Evolutionary conservation across 805 yeast species (phyloP).

Genomic region (Yarrowia divulgata): DNA sequence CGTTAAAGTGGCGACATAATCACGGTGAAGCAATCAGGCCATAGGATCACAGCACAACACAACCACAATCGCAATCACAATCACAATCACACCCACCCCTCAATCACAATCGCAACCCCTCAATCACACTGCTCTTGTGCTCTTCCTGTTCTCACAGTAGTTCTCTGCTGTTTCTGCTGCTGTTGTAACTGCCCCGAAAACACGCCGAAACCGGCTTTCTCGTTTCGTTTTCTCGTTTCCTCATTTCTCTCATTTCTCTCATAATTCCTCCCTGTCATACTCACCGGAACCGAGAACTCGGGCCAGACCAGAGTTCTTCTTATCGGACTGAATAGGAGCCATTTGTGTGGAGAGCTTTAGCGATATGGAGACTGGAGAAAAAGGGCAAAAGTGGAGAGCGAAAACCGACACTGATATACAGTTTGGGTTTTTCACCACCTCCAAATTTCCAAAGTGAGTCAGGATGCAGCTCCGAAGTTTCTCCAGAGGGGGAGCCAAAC

Average conservation of each 20-base stretch:
- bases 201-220: conserved; percentile 9
- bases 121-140: too few relatives aligned
- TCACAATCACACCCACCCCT: too few relatives aligned
- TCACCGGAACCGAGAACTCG: conserved; percentile 85
- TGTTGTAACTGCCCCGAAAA: too few relatives aligned
- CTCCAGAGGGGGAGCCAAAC: conserved; percentile 30
- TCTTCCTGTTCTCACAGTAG: too few relatives aligned
- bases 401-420: conserved; percentile 23
- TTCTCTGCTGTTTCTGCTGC: too few relatives aligned
- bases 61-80: too few relatives aligned
- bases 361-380: background rate
- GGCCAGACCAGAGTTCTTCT: conserved; percentile 87
- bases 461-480: conserved; percentile 40
- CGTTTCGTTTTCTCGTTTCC: too few relatives aligned
- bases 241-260: too few relatives aligned
- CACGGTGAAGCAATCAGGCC: background rate
- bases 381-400: conserved; percentile 2
- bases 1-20: too few relatives aligned
- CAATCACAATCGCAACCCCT: too few relatives aligned
- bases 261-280: conserved; percentile 21
- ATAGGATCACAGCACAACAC: too few relatives aligned
- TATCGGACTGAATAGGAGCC: conserved; percentile 53
- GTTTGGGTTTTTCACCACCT: conserved; percentile 15
- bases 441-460: conserved; percentile 24
- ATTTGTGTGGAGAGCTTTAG: background rate